Base-by-base conservation (phyloP, 2,329 filamentous ascomycete genomes). In the Penicillium sp. region DNA sequence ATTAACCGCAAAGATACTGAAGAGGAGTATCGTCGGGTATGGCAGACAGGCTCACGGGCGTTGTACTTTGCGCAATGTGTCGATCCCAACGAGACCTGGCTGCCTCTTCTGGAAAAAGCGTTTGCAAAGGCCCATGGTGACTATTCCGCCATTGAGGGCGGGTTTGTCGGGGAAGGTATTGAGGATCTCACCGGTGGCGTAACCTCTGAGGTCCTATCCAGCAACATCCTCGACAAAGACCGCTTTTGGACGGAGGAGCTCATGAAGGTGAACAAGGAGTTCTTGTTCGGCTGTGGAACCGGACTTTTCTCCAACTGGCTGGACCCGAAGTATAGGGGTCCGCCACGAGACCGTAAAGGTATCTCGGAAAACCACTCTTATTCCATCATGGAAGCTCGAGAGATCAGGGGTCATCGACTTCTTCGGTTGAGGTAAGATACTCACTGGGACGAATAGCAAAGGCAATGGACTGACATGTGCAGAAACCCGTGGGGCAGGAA, bases 121-220 rank as follows among this genome's bases (percentile, higher is more conserved):
- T 90, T 85, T 56, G 85, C 85, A 13, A 92, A 92, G 61, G 83
- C 83, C 0, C 85, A 92, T 51, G 85, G 84, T 2, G 84, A 92
- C 55, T 93, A 84, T 50, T 76, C 73, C 12, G 75, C 82, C 1
- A 84, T 93, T 22, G 75, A 84, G 27, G 84, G 84, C 5, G 85
- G 85, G 0, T 86, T 80, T 56, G 80, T 82, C 12, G 82, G 72
- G 6, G 76, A 79, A 50, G 75, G 71, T 1, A 72, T 78, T 37
- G 76, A 79, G 52, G 75, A 79, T 45, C 56, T 78, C 17, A 78
- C 75, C 1, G 70, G 70, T n/a, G 69, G 69, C 3, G 69, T 71
- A 5, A 71, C 68, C 0, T 68, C 67, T 0, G 68, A 71, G 44
- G 52, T 72, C 3, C 56, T 68, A 32, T 62, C 66, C 1, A 67